Base-by-base conservation (phyloP, 768 basidiomycete species). In the Lentinus tigrinus region DNA sequence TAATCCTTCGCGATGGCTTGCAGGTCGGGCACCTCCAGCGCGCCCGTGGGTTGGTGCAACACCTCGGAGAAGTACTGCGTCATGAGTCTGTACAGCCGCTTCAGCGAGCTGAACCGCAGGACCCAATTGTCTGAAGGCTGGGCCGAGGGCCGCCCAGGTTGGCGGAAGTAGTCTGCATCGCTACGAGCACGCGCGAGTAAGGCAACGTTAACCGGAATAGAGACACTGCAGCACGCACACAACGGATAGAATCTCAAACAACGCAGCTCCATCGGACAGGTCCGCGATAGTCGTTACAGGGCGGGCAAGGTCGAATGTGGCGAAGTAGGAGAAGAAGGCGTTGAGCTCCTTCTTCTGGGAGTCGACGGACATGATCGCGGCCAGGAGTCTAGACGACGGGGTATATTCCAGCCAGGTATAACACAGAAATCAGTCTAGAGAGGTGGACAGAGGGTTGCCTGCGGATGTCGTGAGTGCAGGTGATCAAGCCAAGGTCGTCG, bases 101-200 rank as follows among this genome's bases (percentile, higher is more conserved):
- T 95, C 60, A 95, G 81, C 9, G 88, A 73, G 71, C 81, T 87
- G 72, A 94, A 93, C 13, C 93, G 85, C 31, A 94, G 73, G 56
- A 94, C 91, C 93, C 93, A 96, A 73, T 92, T 95, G 67, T 93
- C 92, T 11, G 88, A 84, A 2, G 79, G 79, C 53, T 90, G 85
- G 17, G 80, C 73, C 0, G 85, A 77, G 5, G 82, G 75, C 11
- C 88, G 82, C 19, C 77, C 74, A 4, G 85, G 74, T 52, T 81
- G 82, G 44, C 84, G 82, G 68, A 95, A 95, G 74, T 92, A 92
- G 31, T 86, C 81, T 47, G 78, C 77, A 75, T 95, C 93, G 63
- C 93, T 95, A 67, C 26, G 65, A 43, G 47, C 49, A 36, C 31
- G 14, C 36, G 21, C 3, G 19, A 10, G 48, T 54, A 28, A 44